A percentile compares a stretch with the other conserved stretches of the same genome.
phyloP scores from a whole-genome alignment of 345 rosid species.

The Physaria fendleri region DNA sequence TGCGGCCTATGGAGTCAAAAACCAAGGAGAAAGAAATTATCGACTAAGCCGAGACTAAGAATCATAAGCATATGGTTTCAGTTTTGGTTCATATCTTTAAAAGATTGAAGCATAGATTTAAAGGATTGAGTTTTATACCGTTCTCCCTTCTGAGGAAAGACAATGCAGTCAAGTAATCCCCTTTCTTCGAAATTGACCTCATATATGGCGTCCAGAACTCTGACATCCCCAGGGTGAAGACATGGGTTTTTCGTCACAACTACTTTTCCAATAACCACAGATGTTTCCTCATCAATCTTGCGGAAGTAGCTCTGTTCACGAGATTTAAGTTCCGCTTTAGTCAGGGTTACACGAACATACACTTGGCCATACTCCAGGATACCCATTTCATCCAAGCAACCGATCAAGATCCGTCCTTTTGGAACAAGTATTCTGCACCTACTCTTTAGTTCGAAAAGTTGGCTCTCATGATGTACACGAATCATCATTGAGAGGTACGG shows the following conservation, averaged over 20 bases:
- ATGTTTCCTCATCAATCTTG: constrained; percentile 59
- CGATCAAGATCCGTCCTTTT: constrained; percentile 70
- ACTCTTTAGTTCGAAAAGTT: constrained; percentile 57
- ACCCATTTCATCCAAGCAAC: constrained; percentile 86
- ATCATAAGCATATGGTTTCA: constrained; percentile 19
- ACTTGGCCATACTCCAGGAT: constrained; percentile 78
- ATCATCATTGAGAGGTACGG: constrained; percentile 93
- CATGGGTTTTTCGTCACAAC: constrained; percentile 93
- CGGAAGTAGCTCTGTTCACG: constrained; percentile 46
- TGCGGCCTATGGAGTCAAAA: constrained; percentile 63
- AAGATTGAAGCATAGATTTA: no score
- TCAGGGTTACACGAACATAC: constrained; percentile 59
- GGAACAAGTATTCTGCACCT: constrained; percentile 79
- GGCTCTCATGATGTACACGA: constrained; percentile 56
- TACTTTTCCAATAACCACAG: constrained; percentile 60
- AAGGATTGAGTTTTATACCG: constrained; percentile 37
- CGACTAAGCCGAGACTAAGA: not conserved
- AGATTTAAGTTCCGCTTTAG: constrained; percentile 51
- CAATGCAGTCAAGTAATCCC: constrained; percentile 63
- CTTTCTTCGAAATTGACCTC: constrained; percentile 52
- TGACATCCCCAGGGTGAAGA: constrained; percentile 90
- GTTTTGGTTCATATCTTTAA: not conserved
- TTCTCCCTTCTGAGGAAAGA: constrained; percentile 80
- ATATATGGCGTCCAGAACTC: constrained; percentile 83
- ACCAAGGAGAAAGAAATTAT: not conserved